Percentiles rank a stretch among this genome's conserved stretches.
Conservation (phyloP, 2,329 filamentous ascomycete genomes). For the Fusarium sp. region DNA sequence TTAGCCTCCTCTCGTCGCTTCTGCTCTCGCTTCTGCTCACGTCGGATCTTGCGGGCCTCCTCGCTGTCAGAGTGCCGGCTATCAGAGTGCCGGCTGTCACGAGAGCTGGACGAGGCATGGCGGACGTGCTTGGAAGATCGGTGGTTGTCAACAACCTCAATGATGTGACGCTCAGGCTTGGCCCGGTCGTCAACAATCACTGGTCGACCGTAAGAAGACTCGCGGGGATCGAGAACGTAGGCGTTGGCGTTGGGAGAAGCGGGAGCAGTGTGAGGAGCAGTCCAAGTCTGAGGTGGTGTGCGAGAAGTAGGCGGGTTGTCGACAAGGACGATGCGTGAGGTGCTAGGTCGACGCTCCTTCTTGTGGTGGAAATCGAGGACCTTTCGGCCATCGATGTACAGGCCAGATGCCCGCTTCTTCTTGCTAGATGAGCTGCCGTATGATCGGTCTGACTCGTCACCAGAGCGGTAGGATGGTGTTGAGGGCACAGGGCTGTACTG, state of each 20-base stretch:
- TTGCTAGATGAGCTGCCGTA: constrained; percentile 46
- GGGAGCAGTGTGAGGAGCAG: constrained; percentile 53
- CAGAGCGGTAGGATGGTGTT: constrained; percentile 50
- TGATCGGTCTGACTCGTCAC: constrained; percentile 51
- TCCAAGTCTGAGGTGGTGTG: constrained; percentile 57
- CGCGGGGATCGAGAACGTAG: constrained; percentile 40
- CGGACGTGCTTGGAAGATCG: constrained; percentile 48
- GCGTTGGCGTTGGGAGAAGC: constrained; percentile 49
- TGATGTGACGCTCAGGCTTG: constrained; percentile 44
- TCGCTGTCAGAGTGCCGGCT: constrained; percentile 47
- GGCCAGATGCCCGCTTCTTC: constrained; percentile 48
- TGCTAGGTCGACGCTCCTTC: constrained; percentile 40
- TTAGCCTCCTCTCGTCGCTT: constrained; percentile 41
- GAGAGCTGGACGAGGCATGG: constrained; percentile 50
- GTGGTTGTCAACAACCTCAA: constrained; percentile 50
- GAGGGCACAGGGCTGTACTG: constrained; percentile 46
- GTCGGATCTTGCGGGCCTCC: constrained; percentile 39
- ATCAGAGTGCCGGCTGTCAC: constrained; percentile 46
- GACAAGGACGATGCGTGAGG: constrained; percentile 54
- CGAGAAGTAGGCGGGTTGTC: constrained; percentile 58
- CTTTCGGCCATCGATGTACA: constrained; percentile 53
- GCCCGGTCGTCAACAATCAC: constrained; percentile 53
- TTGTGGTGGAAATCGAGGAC: constrained; percentile 48
- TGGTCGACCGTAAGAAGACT: constrained; percentile 44
- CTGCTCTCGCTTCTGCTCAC: constrained; percentile 38